Conservation (phyloP, 495 filamentous ascomycete species). For the Aspergillus haitiensis region DNA sequence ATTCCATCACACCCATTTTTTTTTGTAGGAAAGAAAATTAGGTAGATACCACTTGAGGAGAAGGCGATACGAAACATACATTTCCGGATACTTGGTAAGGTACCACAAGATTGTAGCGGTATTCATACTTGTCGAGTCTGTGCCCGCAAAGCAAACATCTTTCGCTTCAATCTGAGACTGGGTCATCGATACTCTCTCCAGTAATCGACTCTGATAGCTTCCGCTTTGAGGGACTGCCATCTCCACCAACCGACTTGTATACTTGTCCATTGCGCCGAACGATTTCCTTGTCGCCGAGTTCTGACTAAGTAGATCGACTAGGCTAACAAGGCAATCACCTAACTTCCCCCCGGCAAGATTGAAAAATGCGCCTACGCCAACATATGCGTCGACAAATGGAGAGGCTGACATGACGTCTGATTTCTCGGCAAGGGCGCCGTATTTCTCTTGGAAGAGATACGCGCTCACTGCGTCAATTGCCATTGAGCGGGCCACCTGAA, state of each 20-base stretch:
- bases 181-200: conserved; percentile 36
- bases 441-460: conserved; percentile 48
- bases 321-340: conserved; percentile 38
- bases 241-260: conserved; percentile 36
- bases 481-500: conserved; percentile 43
- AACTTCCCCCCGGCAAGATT: conserved; percentile 36
- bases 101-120: conserved; percentile 45
- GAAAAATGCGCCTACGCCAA: conserved; percentile 51
- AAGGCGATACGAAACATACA: conserved; percentile 30
- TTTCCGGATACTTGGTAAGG: conserved; percentile 40
- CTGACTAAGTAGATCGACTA: conserved; percentile 27
- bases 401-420: conserved; percentile 34
- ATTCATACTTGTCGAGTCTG: conserved; percentile 49
- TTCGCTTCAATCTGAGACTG: conserved; percentile 50
- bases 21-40: neutral
- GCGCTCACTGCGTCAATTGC: conserved; percentile 48
- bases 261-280: conserved; percentile 40
- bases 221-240: conserved; percentile 25
- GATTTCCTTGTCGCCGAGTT: conserved; percentile 30
- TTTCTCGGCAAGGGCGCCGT: conserved; percentile 41
- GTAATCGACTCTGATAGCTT: conserved; percentile 50
- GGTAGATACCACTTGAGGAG: neutral
- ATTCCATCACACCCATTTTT: too few species aligned
- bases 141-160: conserved; percentile 38
- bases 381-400: conserved; percentile 46